Conservation (phyloP, 2,329 filamentous ascomycete species). For the Colletotrichum higginsianum region DNA sequence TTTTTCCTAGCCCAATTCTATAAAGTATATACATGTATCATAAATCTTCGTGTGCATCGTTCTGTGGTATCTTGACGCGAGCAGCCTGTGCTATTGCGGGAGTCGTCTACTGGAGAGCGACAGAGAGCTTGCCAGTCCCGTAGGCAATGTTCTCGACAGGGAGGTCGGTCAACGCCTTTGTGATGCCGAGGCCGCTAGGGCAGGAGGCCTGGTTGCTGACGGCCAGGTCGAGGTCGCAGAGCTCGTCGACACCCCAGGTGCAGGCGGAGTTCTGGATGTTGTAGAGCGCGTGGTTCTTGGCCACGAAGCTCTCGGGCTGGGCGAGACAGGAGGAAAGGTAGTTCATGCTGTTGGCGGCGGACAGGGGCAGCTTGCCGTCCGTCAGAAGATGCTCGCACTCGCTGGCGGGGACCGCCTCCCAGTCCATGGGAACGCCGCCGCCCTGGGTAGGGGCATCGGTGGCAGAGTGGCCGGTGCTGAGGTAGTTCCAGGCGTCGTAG, state of each 20-base stretch:
- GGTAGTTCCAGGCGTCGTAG: slow-evolving; percentile 75
- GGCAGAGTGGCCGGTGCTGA: slow-evolving; percentile 65
- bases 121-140: slow-evolving; percentile 58
- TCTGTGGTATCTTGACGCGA: slow-evolving; percentile 20
- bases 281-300: slow-evolving; percentile 65
- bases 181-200: slow-evolving; percentile 59
- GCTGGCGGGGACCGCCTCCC: slow-evolving; percentile 61
- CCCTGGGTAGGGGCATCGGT: slow-evolving; percentile 61
- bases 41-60: slow-evolving; percentile 36
- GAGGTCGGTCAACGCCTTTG: slow-evolving; percentile 49
- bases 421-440: slow-evolving; percentile 67
- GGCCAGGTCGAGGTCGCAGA: slow-evolving; percentile 63
- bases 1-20: slow-evolving; percentile 13
- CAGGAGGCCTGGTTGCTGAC: slow-evolving; percentile 67
- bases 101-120: slow-evolving; percentile 31
- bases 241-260: slow-evolving; percentile 65
- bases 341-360: slow-evolving; percentile 71
- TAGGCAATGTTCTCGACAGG: slow-evolving; percentile 69
- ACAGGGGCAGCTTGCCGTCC: slow-evolving; percentile 66
- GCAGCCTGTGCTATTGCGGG: slow-evolving; percentile 9
- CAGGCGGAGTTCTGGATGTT: slow-evolving; percentile 69
- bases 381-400: slow-evolving; percentile 67
- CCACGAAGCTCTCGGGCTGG: slow-evolving; percentile 64
- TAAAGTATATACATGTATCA: slow-evolving; percentile 39
- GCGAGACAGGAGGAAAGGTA: slow-evolving; percentile 64